Conservation (phyloP, 1,139 yeast genomes). For the Debaryomycetaceae sp. region DNA sequence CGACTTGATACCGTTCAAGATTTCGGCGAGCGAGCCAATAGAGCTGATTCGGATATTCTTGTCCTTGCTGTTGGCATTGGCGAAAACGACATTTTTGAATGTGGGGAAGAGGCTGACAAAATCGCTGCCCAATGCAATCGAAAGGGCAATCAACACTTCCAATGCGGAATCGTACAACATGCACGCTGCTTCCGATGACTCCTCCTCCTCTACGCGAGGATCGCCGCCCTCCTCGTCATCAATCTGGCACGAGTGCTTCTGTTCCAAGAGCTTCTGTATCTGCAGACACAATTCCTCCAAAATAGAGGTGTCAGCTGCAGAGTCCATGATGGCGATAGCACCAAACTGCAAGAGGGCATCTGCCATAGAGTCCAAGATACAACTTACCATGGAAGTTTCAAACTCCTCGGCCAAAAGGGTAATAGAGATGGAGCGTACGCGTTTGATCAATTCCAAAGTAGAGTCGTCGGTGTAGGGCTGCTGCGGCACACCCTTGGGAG, state of each 20-base stretch:
- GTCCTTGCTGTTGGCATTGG: constrained; percentile 53
- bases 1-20: constrained; percentile 63
- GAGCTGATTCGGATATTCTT: constrained; percentile 72
- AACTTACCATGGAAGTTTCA: constrained; percentile 70
- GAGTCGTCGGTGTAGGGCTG: constrained; percentile 47
- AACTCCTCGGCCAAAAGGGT: constrained; percentile 64
- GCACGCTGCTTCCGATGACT: constrained; percentile 81
- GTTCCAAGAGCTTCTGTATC: constrained; percentile 60
- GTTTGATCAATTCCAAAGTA: constrained; percentile 49
- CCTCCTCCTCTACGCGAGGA: constrained; percentile 34
- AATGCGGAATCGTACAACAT: constrained; percentile 74
- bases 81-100: constrained; percentile 57
- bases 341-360: constrained; percentile 69
- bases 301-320: constrained; percentile 41
- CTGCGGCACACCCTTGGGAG: constrained; percentile 67
- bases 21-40: constrained; percentile 86
- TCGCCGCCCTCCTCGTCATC: constrained; percentile 41
- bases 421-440: constrained; percentile 58
- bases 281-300: constrained; percentile 63
- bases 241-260: constrained; percentile 75
- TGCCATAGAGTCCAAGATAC: constrained; percentile 64
- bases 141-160: constrained; percentile 72
- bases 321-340: constrained; percentile 55
- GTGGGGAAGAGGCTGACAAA: constrained; percentile 63
- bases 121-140: constrained; percentile 65